phyloP scores from a whole-genome alignment of 2,329 filamentous ascomycete species.

The Cercospora citrullina region DNA sequence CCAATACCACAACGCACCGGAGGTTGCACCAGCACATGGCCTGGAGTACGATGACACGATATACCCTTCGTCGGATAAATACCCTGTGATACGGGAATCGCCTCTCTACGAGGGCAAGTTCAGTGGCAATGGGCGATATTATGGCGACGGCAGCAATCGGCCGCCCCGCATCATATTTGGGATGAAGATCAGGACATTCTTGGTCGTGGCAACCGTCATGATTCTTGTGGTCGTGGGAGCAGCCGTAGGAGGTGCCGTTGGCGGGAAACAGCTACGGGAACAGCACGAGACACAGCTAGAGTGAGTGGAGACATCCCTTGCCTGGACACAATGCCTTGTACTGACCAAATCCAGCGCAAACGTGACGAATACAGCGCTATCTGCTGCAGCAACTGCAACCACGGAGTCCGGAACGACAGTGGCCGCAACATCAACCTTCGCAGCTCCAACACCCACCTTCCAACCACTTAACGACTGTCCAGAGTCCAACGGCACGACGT shows the following conservation, averaged over 20 bases:
- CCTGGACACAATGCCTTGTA: conserved; percentile 13
- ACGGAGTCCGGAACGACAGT: conserved; percentile 20
- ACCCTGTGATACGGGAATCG: conserved; percentile 37
- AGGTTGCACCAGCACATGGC: conserved; percentile 42
- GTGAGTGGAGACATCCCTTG: conserved; percentile 11
- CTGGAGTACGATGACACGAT: conserved; percentile 42
- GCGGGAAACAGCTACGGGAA: conserved; percentile 34
- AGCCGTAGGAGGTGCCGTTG: conserved; percentile 42
- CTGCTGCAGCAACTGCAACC: conserved; percentile 15
- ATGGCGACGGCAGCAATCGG: conserved; percentile 32
- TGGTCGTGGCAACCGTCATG: conserved; percentile 38
- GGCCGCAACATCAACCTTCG: conserved; percentile 31
- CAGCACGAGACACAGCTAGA: conserved; percentile 17
- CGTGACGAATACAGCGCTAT: conserved; percentile 23
- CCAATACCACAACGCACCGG: conserved; percentile 44
- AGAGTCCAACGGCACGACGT: conserved; percentile 35
- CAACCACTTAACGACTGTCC: conserved; percentile 37
- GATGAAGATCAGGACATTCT: conserved; percentile 41
- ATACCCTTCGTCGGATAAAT: conserved; percentile 42
- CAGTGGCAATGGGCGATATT: conserved; percentile 21
- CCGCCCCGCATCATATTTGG: conserved; percentile 44
- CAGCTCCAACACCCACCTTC: conserved; percentile 38
- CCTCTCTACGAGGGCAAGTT: conserved; percentile 28
- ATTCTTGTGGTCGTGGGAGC: conserved; percentile 38
- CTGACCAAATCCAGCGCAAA: conserved; percentile 22